Conservation (phyloP, 2,329 filamentous ascomycete species). For the Lachnellula hyalina region DNA sequence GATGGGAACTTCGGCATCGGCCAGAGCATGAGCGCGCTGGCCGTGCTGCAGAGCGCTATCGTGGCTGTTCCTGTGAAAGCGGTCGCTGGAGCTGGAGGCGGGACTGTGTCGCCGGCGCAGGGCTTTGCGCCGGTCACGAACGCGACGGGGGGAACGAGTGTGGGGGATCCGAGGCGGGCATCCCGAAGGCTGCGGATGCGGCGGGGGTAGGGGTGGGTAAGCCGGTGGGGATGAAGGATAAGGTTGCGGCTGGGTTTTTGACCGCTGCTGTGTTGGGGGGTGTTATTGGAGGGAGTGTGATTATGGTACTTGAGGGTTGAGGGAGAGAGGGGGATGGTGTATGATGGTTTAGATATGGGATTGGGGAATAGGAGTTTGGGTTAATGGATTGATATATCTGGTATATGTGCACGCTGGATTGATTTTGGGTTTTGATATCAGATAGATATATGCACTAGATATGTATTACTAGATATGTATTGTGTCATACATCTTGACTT, state of each 20-base stretch:
- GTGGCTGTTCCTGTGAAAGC: conserved; percentile 32
- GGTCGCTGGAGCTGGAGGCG: conserved; percentile 8
- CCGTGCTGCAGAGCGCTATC: conserved; percentile 57
- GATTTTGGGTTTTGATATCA: conserved; percentile 1
- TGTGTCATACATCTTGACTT: neutral
- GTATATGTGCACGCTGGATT: neutral
- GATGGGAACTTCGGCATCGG: conserved; percentile 60
- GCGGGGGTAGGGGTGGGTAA: neutral
- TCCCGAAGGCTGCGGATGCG: neutral
- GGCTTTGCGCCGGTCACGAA: conserved; percentile 40
- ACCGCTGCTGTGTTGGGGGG: conserved; percentile 50
- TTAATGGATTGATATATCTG: neutral
- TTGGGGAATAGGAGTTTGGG: neutral
- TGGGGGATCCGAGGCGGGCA: conserved; percentile 31
- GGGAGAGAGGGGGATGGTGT: conserved; percentile 10
- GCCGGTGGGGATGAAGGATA: conserved; percentile 48
- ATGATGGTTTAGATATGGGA: neutral
- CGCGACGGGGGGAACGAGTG: conserved; percentile 53
- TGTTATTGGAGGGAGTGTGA: conserved; percentile 50
- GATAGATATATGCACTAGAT: neutral
- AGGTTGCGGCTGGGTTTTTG: conserved; percentile 61
- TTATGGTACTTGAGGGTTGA: conserved; percentile 39
- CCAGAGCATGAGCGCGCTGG: conserved; percentile 65
- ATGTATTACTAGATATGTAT: neutral
- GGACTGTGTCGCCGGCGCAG: conserved; percentile 11